Evolutionary conservation across 2,329 filamentous ascomycete genomes (phyloP).

Genomic region (Shiraia sp.): DNA sequence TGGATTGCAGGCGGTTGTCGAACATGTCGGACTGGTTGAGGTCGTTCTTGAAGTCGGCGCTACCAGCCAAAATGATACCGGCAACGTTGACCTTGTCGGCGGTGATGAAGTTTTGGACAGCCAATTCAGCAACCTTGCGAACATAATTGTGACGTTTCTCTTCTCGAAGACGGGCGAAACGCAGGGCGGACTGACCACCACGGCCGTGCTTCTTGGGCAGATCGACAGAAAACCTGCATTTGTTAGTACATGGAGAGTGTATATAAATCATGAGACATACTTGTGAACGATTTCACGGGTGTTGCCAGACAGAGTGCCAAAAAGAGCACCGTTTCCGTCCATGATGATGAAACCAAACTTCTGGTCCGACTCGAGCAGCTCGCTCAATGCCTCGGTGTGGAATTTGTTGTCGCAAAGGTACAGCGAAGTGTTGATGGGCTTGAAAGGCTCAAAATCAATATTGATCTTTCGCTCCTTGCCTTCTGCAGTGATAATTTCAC

Average conservation of each 20-base stretch:
- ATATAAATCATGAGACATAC: conserved; percentile 22
- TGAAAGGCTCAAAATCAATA: conserved; percentile 99
- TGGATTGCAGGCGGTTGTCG: conserved; percentile 83
- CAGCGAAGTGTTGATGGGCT: conserved; percentile 98
- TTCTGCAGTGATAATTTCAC: conserved; percentile 99
- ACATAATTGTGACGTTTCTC: conserved; percentile 99
- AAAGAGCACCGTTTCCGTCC: conserved; percentile 98
- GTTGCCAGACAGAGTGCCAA: conserved; percentile 95
- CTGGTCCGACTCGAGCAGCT: conserved; percentile 97
- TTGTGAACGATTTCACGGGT: conserved; percentile 97
- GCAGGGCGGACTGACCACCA: conserved; percentile 98
- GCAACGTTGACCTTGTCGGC: conserved; percentile 98
- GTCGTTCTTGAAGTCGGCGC: conserved; percentile 99
- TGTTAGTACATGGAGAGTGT: background rate
- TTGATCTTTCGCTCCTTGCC: conserved; percentile 99
- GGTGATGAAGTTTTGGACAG: conserved; percentile 98
- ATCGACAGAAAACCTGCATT: conserved; percentile 78
- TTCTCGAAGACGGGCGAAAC: conserved; percentile 98
- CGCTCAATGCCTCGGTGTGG: conserved; percentile 94
- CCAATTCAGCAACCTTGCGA: conserved; percentile 95
- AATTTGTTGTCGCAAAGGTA: conserved; percentile 99
- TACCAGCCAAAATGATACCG: conserved; percentile 92
- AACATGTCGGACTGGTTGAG: conserved; percentile 98
- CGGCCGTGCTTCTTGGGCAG: conserved; percentile 99
- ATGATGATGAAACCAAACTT: conserved; percentile 99